Evolutionary conservation across 768 basidiomycete species (phyloP), one percentile per base, ranked within the genome.

Genomic region (Pisolithus marmoratus): DNA sequence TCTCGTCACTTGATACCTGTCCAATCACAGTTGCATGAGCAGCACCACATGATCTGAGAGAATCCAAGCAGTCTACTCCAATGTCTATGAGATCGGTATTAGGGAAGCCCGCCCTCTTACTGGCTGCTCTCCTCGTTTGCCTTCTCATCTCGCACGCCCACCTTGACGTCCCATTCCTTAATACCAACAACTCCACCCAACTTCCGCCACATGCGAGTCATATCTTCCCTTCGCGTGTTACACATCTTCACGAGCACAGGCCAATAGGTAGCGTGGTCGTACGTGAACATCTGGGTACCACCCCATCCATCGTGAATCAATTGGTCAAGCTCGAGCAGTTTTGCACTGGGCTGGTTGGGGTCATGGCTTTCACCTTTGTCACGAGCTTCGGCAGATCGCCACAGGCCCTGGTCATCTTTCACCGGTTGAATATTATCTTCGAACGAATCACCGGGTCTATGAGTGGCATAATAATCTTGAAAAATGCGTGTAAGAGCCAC

Each of bases 161-260:
- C 41, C 64, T 90, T 92, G 58, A 87, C 83, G 22, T 88, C 85
- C 80, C 84, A 90, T 63, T 95, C 92, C 61, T 79, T 83, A 31
- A 84, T 63, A 2, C 92, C 92, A 22, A 92, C 72, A 47, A 60
- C 74, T 2, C 75, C 87, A 2, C 92, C 93, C 20, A 86, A 70
- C 48, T 70, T 66, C 43, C 72, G 73, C 93, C 93, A 95, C 37
- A 73, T 77, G 42, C 75, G 74, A 56, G 77, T 70, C 76, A 81
- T 79, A 17, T 45, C 62, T 37, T 72, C 68, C 46, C 73, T 72
- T 40, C 81, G 75, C 52, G 76, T 73, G 8, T 77, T 73, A 54
- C 81, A 79, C 60, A 84, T 65, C 53, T 72, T 61, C 0, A 85
- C 67, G 29, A 94, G 71, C 2, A 75, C 75, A 0, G 79, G 75